A percentile compares a stretch with the other conserved stretches of the same genome.
Conservation (phyloP, 2,329 filamentous ascomycete genomes). For the Thielaviopsis punctulata region DNA sequence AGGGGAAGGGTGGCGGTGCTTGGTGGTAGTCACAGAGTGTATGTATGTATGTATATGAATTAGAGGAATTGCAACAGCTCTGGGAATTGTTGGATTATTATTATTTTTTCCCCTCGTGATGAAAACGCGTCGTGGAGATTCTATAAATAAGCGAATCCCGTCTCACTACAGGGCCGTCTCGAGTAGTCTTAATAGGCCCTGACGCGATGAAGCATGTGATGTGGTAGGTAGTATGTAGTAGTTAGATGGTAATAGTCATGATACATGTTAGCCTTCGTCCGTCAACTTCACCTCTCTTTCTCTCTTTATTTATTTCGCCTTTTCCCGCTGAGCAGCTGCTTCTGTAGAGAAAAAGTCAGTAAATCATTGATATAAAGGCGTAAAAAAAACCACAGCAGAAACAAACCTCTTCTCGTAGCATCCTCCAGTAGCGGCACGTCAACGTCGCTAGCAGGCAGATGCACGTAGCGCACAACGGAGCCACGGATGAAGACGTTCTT, state of each 20-base stretch:
- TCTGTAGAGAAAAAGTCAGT: conserved; percentile 23
- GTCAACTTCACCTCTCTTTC: background rate
- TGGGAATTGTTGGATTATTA: background rate
- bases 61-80: background rate
- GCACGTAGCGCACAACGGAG: conserved; percentile 82
- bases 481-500: conserved; percentile 95
- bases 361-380: conserved; percentile 8
- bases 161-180: too few species aligned
- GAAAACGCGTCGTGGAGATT: too few species aligned
- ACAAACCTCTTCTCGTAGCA: conserved; percentile 66
- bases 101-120: background rate
- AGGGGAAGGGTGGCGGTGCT: conserved; percentile 22
- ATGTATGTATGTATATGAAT: background rate
- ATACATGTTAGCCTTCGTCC: conserved; percentile 2
- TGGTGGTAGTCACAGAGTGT: conserved; percentile 20
- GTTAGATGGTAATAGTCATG: background rate
- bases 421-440: conserved; percentile 80
- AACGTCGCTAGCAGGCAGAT: conserved; percentile 65
- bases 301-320: conserved; percentile 28
- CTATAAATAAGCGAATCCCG: too few species aligned
- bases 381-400: background rate
- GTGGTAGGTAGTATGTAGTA: background rate
- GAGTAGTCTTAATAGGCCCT: too few species aligned
- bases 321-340: conserved; percentile 39
- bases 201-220: background rate